These are phyloP conservation scores for Teunomyces aglyptinius DNA, from an alignment of 805 yeast species.

Conservation along the genomic window DNA sequence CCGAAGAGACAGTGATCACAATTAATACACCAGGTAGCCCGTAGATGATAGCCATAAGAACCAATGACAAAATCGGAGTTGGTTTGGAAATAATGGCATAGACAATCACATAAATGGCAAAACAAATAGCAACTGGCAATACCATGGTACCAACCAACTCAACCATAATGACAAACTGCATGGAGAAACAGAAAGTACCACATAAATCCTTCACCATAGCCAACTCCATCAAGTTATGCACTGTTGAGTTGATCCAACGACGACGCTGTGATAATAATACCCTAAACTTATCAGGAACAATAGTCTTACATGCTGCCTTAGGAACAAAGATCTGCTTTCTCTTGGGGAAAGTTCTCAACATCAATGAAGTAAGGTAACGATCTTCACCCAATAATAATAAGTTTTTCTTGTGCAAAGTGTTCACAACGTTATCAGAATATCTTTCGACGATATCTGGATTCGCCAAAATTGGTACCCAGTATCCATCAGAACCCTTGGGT, in stretches of 20 bases:
- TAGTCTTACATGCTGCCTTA: constrained; percentile 87
- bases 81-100: constrained; percentile 69
- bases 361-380: constrained; percentile 77
- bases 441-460: constrained; percentile 93
- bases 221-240: constrained; percentile 87
- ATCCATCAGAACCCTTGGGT: constrained; percentile 67
- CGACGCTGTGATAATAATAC: constrained; percentile 89
- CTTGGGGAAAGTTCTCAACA: constrained; percentile 86
- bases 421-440: constrained; percentile 81
- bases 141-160: constrained; percentile 87
- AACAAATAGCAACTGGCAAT: constrained; percentile 81
- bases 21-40: constrained; percentile 85
- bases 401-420: constrained; percentile 83
- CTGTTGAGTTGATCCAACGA: constrained; percentile 95
- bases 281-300: constrained; percentile 79
- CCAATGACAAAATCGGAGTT: constrained; percentile 73
- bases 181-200: constrained; percentile 92
- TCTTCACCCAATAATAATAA: constrained; percentile 86
- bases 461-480: constrained; percentile 91
- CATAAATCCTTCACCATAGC: constrained; percentile 82
- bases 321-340: constrained; percentile 85
- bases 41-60: constrained; percentile 71
- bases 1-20: constrained; percentile 73
- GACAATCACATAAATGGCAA: constrained; percentile 77
- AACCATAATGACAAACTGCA: constrained; percentile 86